Percentiles rank a stretch among this genome's conserved stretches.
phyloP scores from a whole-genome alignment of 306 rosid genomes.

The Gastrolobium villosum region DNA sequence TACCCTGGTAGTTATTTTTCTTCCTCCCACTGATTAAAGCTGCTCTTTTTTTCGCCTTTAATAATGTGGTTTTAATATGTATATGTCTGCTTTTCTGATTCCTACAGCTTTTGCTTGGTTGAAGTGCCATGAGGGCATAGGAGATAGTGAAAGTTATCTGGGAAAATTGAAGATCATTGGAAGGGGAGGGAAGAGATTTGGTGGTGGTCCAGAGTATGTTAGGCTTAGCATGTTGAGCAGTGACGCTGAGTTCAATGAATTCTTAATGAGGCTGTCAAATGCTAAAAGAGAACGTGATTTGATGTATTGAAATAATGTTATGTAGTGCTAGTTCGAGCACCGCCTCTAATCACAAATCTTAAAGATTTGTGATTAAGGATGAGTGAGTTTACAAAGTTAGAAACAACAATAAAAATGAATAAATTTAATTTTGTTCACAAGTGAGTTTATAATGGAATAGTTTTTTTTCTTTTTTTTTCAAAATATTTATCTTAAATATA shows the following conservation, averaged over 20 bases:
- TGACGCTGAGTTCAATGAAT: constrained; percentile 57
- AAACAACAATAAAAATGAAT: not conserved
- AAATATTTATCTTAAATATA: not conserved
- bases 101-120: constrained; percentile 79
- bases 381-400: not conserved
- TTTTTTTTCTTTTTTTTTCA: not conserved
- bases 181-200: constrained; percentile 75
- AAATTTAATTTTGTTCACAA: not conserved
- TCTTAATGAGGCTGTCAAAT: constrained; percentile 59
- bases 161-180: constrained; percentile 53
- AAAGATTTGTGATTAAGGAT: not conserved
- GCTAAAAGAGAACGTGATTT: constrained; percentile 38
- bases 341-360: constrained; percentile 33
- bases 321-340: not conserved
- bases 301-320: not conserved
- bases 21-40: not conserved
- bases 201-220: constrained; percentile 54
- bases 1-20: constrained; percentile 59
- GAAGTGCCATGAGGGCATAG: constrained; percentile 62
- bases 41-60: not conserved
- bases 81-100: not conserved
- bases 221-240: constrained; percentile 68
- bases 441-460: not conserved
- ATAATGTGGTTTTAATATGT: not conserved
- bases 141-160: constrained; percentile 57